Evolutionary conservation across 164 flowering plant genomes (phyloP), one percentile per base, ranked within the genome.

Genomic region (Umbilicus rupestris): DNA sequence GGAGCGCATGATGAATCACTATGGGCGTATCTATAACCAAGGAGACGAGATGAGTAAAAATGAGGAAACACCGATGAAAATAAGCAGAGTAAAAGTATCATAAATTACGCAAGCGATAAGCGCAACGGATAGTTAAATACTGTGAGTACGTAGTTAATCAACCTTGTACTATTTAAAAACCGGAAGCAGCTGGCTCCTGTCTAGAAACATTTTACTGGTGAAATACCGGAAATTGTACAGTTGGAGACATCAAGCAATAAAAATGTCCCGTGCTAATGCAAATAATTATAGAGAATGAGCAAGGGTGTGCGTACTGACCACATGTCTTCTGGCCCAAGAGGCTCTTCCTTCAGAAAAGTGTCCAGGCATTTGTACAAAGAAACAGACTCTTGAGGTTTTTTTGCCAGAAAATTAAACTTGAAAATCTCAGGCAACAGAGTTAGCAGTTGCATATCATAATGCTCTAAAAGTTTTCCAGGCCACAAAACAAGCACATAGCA

Each of bases 241-340:
- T 19, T 20, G 55, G 28, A n/a, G 55, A 6, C 9, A 49, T n/a
- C 55, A 49, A 28, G 33, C 3, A 6, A 5, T 29, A 28, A 14
- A 26, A 14, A 55, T n/a, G n/a, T n/a, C n/a, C n/a, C n/a, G n/a
- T n/a, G n/a, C n/a, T n/a, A n/a, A n/a, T 14, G 60, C 60, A 26
- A 55, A 19, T 55, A 39, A 39, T 26, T 39, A 24, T 44, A 58
- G 57, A 26, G 22, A 24, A 45, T 57, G 49, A 45, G 22, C 26
- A 55, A 49, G 55, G 29, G 11, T 30, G 42, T 35, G 6, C 90
- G 63, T 28, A 81, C 90, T 87, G 1, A 93, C 98, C 97, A 93
- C 97, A 90, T 93, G 71, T 94, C 97, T 66, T 91, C 97, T 42
- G 96, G 98, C 73, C 98, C 97, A 66, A 94, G 82, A 67, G 97